Conservation (phyloP, 352 stramenopile genomes). For the Saprolegnia diclina region DNA sequence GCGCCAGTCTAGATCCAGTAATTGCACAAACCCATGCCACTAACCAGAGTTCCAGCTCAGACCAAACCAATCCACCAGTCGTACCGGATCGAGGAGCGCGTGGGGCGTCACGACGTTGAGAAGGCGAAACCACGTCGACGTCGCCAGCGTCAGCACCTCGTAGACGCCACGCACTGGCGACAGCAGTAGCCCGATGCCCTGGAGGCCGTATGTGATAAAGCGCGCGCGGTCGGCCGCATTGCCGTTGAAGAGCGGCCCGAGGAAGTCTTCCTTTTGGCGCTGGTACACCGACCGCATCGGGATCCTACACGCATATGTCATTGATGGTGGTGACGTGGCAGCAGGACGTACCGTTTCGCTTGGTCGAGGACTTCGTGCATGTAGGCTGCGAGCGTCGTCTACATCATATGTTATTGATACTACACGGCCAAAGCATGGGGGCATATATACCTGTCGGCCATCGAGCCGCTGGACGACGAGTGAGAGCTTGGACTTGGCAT, state of each 20-base stretch:
- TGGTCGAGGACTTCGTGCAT: slow-evolving; percentile 24
- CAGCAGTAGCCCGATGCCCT: slow-evolving; percentile 21
- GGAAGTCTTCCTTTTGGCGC: slow-evolving; percentile 16
- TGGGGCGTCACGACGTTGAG: neutral
- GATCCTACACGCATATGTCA: slow-evolving; percentile 3
- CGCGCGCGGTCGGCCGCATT: neutral
- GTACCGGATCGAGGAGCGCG: slow-evolving; percentile 1
- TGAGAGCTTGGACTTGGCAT: slow-evolving; percentile 3
- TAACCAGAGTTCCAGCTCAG: neutral
- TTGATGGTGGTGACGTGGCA: neutral
- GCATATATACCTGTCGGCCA: slow-evolving; percentile 13
- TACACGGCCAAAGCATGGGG: neutral
- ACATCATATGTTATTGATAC: neutral
- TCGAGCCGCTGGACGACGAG: slow-evolving; percentile 11
- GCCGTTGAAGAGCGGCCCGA: slow-evolving; percentile 21
- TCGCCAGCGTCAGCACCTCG: neutral
- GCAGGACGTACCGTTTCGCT: slow-evolving; percentile 7
- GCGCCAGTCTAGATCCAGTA: slow-evolving; percentile 14
- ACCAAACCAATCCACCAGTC: no score
- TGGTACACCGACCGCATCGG: slow-evolving; percentile 15
- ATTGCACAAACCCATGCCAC: slow-evolving; percentile 14
- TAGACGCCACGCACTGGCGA: slow-evolving; percentile 4
- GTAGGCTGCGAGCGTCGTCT: slow-evolving; percentile 23
- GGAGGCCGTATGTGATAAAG: slow-evolving; percentile 3
- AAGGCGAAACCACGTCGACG: neutral